A percentile compares a stretch with the other conserved stretches of the same genome.
Evolutionary conservation across 495 filamentous ascomycete genomes (phyloP).

Genomic region (Aspergillus homomorphus): DNA sequence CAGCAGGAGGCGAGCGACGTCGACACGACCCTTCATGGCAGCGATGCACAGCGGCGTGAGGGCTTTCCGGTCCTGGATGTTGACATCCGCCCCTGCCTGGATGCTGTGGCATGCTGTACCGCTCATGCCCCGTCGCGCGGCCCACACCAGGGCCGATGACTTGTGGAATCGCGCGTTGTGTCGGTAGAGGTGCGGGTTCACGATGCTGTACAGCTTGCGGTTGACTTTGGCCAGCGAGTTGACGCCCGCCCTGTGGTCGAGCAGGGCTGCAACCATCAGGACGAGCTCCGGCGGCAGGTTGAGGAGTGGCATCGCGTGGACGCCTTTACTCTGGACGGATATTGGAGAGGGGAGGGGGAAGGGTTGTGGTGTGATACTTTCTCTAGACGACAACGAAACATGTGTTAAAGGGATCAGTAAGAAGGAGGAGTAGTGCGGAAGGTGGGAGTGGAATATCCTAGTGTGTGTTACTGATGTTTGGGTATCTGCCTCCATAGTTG

Average conservation of each 20-base stretch:
- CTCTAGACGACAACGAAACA: too few species aligned
- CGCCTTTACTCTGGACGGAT: not conserved
- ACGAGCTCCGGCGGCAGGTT: slow-evolving; percentile 25
- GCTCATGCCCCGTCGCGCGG: slow-evolving; percentile 12
- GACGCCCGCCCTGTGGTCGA: slow-evolving; percentile 24
- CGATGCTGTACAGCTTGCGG: slow-evolving; percentile 19
- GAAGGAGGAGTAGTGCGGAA: too few species aligned
- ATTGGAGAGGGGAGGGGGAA: not conserved
- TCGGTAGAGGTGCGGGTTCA: slow-evolving; percentile 29
- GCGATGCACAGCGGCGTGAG: slow-evolving; percentile 16
- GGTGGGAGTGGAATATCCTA: too few species aligned
- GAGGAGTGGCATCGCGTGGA: slow-evolving; percentile 6
- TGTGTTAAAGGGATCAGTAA: too few species aligned
- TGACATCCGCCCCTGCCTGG: not conserved
- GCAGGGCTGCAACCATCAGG: slow-evolving; percentile 17
- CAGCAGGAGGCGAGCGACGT: slow-evolving; percentile 12
- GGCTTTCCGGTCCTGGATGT: not conserved
- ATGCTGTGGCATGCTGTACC: not conserved
- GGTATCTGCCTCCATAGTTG: too few species aligned
- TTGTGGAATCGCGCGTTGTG: slow-evolving; percentile 16
- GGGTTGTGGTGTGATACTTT: too few species aligned
- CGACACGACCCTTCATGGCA: slow-evolving; percentile 12
- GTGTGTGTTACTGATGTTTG: too few species aligned
- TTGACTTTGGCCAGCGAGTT: slow-evolving; percentile 26
- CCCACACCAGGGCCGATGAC: slow-evolving; percentile 26